Evolutionary conservation across 2,329 filamentous ascomycete genomes (phyloP), one percentile per base, ranked within the genome.

Genomic region (Colletotrichum magnum): DNA sequence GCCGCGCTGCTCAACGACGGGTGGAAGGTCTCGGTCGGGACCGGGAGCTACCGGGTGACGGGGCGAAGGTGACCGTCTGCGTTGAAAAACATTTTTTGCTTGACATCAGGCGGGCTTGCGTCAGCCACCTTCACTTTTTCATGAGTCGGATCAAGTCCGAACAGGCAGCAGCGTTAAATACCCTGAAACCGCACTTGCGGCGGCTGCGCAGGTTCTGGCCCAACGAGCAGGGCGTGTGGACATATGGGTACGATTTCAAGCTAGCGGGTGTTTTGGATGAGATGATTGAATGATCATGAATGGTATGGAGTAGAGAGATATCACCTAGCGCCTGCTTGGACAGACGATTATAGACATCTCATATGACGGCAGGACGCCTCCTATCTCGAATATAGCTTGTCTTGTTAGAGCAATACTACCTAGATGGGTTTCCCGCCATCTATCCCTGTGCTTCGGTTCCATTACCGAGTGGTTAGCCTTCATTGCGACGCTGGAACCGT

Each of bases 21-120:
- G 0, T 98, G 95, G 95, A 94, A 89, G 77, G 84, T 96, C 41
- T 89, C 94, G 77, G 86, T 92, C 52, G 87, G 90, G 51, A 90
- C 89, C 32, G 95, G 94, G 0, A 87, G 88, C 45, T 87, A 95
- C 75, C 81, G 90, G 58, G 88, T 98, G 16, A 89, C 83, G 12
- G 95, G 95, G 0, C 79, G 83, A 56, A 77, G 77, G 63, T 81
- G 75, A 76, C 69, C 26, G 54, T 43, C 43, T 56, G 64, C 41
- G 50, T 21, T 45, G 28, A 6, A 16, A 10, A 16, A 24, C 47
- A 51, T 58, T 32, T 9, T 10, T 36, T 36, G 32, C 7, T 36
- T 36, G 32, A 12, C 32, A 24, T 24, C 21, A 4, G 32, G 28
- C 10, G 32, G 32, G 65, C 39, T 59, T 59, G 54, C 54, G 48